Conservation (phyloP, 805 yeast species). For the Cyberlindnera americana region DNA sequence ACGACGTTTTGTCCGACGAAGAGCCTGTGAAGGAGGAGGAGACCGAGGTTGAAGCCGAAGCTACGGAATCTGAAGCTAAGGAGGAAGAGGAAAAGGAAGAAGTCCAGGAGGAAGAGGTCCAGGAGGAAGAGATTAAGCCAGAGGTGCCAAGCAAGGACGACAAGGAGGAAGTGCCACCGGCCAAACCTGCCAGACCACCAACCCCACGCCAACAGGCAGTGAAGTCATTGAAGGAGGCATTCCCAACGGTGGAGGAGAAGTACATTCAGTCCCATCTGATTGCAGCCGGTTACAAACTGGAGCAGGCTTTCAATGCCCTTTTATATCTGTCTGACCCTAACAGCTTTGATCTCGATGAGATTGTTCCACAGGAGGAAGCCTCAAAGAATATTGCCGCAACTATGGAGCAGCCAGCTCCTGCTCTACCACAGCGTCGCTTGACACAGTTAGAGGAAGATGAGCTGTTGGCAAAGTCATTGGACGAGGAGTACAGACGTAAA, state of each 20-base stretch:
- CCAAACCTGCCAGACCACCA: slow-evolving; percentile 56
- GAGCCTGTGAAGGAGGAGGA: slow-evolving; percentile 10
- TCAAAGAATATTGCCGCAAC: slow-evolving; percentile 19
- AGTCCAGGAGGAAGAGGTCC: slow-evolving; percentile 7
- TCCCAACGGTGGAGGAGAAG: slow-evolving; percentile 72
- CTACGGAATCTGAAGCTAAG: no score
- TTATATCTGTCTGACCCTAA: slow-evolving; percentile 74
- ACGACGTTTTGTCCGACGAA: slow-evolving; percentile 19
- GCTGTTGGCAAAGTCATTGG: slow-evolving; percentile 73
- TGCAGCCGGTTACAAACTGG: slow-evolving; percentile 78
- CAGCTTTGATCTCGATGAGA: slow-evolving; percentile 44
- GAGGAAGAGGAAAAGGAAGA: slow-evolving; percentile 9
- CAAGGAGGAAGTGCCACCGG: slow-evolving; percentile 34
- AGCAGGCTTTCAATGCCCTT: slow-evolving; percentile 86
- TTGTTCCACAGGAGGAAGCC: slow-evolving; percentile 24
- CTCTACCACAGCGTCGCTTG: slow-evolving; percentile 33
- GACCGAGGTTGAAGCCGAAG: no score
- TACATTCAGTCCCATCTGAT: slow-evolving; percentile 75
- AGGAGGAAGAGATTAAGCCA: slow-evolving; percentile 10
- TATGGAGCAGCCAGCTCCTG: slow-evolving; percentile 25
- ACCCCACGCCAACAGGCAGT: slow-evolving; percentile 54
- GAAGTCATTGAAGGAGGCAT: slow-evolving; percentile 74
- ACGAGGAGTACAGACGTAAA: slow-evolving; percentile 50
- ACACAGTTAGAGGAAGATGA: slow-evolving; percentile 62
- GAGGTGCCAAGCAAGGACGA: slow-evolving; percentile 12